These are phyloP conservation scores for Fusarium sp. DNA, from an alignment of 2,329 filamentous ascomycete genomes.

Conservation along the genomic window DNA sequence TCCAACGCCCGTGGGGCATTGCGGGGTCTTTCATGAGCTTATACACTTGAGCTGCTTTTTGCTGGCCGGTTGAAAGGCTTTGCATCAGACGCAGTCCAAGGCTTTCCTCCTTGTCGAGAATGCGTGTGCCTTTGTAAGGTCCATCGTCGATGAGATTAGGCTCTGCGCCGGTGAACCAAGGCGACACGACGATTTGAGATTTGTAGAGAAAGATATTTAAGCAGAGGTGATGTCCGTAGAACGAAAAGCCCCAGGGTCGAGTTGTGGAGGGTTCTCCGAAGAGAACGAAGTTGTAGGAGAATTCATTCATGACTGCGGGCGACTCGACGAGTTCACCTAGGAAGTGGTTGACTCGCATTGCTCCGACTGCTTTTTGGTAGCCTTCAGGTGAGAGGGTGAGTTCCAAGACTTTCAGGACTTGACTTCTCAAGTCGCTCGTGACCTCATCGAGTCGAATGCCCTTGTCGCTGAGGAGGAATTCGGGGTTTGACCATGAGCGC, in stretches of 20 bases:
- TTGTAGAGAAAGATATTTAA: slow-evolving; percentile 76
- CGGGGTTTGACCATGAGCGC: slow-evolving; percentile 78
- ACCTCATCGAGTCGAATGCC: slow-evolving; percentile 76
- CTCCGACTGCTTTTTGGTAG: slow-evolving; percentile 74
- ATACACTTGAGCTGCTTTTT: slow-evolving; percentile 66
- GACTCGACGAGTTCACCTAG: slow-evolving; percentile 74
- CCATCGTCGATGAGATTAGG: slow-evolving; percentile 79
- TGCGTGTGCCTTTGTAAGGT: slow-evolving; percentile 70
- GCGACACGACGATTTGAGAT: slow-evolving; percentile 74
- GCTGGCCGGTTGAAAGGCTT: slow-evolving; percentile 58
- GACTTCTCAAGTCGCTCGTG: not conserved
- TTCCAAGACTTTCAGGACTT: slow-evolving; percentile 28
- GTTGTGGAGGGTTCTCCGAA: slow-evolving; percentile 71
- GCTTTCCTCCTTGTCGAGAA: slow-evolving; percentile 72
- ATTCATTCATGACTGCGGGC: slow-evolving; percentile 75
- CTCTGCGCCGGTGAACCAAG: slow-evolving; percentile 84
- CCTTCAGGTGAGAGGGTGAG: slow-evolving; percentile 74
- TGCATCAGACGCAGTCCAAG: slow-evolving; percentile 78
- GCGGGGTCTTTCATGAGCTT: slow-evolving; percentile 69
- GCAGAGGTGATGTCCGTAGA: slow-evolving; percentile 85
- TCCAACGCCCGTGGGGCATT: slow-evolving; percentile 79
- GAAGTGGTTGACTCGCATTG: slow-evolving; percentile 82
- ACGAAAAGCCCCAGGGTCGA: slow-evolving; percentile 75
- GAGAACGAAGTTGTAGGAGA: slow-evolving; percentile 79
- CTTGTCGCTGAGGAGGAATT: slow-evolving; percentile 76